Evolutionary conservation across 2,329 filamentous ascomycete genomes (phyloP), one percentile per base, ranked within the genome.

Genomic region (Colletotrichum tabaci): DNA sequence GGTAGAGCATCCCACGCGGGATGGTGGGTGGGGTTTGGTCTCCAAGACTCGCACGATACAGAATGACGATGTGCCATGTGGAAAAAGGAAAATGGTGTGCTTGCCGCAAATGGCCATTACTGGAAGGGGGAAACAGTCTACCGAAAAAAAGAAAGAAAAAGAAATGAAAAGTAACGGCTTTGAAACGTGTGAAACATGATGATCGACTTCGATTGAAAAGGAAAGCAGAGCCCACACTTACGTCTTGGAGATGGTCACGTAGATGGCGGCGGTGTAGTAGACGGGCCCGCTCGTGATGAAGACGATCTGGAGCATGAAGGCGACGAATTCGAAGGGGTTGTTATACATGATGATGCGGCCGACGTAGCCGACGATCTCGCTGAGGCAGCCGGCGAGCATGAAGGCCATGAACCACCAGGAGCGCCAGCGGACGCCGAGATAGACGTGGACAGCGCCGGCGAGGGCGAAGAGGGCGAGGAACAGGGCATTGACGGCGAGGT

Each of bases 231-330:
- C 2, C 7, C 38, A 2, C 18, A 74, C 79, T 74, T 56, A 83
- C 81, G 80, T 76, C 73, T 82, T 82, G 74, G 79, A 81, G 40
- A 92, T 84, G 40, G 89, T 91, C 65, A 93, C 86, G 78, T 93
- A 93, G 77, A 93, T 90, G 70, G 89, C 89, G 0, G 91, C 91
- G 38, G 88, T 74, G 86, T 89, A 84, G 74, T 82, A 84, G 71
- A 84, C 82, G 63, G 83, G 83, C 12, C 81, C 83, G 72, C 80
- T 79, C 4, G 89, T 91, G 61, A 93, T 83, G 79, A 88, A 91
- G 72, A 78, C 86, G 74, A 92, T 91, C 77, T 93, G 89, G n/a
- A 92, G 85, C 77, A 92, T 85, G 77, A 93, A 93, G 9, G 86
- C 89, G 15, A 77, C 77, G 77, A 91, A 87, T 58, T 78, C 83